Evolutionary conservation across 805 yeast genomes (phyloP).

Genomic region (Cyberlindnera mississippiensis): DNA sequence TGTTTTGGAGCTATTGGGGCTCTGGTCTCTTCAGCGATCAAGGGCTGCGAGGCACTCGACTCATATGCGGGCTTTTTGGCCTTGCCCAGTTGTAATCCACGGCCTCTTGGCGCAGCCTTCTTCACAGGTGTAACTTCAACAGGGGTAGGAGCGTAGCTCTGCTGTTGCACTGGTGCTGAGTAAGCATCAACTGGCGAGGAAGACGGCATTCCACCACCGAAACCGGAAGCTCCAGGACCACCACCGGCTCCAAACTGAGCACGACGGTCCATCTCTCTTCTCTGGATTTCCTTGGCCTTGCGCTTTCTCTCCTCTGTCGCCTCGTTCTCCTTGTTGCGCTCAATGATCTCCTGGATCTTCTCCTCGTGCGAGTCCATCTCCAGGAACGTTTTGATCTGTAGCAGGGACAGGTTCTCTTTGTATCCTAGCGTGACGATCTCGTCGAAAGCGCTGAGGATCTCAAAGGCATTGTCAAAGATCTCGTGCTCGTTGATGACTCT

Average conservation of each 20-base stretch:
- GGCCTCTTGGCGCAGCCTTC: conserved; percentile 47
- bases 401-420: conserved; percentile 76
- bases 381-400: conserved; percentile 83
- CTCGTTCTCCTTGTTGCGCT: conserved; percentile 92
- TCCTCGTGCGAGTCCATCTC: conserved; percentile 99
- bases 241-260: conserved; percentile 10
- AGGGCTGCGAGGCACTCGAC: conserved; percentile 28
- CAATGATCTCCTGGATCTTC: conserved; percentile 96
- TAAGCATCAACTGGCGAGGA: conserved; percentile 14
- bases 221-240: conserved; percentile 1
- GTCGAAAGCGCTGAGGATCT: conserved; percentile 86
- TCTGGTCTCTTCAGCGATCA: conserved; percentile 29
- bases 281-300: conserved; percentile 85
- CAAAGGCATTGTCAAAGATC: conserved; percentile 80
- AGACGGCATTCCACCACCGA: conserved; percentile 2
- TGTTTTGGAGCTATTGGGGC: conserved; percentile 7
- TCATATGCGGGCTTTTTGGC: conserved; percentile 24
- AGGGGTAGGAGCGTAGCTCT: conserved; percentile 22
- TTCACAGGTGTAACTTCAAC: conserved; percentile 18
- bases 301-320: conserved; percentile 97
- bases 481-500: conserved; percentile 76
- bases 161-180: conserved; percentile 14
- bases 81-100: conserved; percentile 78
- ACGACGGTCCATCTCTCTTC: conserved; percentile 66
- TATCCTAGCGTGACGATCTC: conserved; percentile 89